A percentile compares a stretch with the other conserved stretches of the same genome.
Conservation (phyloP, 2,329 filamentous ascomycete species). For the Truncatella angustata region DNA sequence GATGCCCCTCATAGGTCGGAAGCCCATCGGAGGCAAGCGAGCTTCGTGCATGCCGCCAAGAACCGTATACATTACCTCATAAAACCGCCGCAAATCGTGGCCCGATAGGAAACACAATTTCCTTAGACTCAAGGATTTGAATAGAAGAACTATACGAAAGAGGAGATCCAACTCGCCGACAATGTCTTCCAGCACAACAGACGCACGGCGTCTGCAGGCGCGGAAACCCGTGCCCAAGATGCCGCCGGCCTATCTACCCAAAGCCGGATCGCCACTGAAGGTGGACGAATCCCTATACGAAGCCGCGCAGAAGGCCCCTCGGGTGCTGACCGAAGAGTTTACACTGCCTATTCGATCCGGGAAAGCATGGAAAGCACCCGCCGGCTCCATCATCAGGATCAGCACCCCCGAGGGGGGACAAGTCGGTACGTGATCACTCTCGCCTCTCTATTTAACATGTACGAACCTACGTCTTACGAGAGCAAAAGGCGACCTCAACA, state of each 20-base stretch:
- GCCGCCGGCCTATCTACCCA: conserved; percentile 47
- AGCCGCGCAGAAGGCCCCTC: conserved; percentile 51
- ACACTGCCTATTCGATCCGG: conserved; percentile 72
- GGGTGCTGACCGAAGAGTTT: conserved; percentile 48
- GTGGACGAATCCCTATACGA: conserved; percentile 54
- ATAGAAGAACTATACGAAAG: too few species aligned
- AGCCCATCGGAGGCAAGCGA: too few species aligned
- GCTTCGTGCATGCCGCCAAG: too few species aligned
- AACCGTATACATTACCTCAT: too few species aligned
- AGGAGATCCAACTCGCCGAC: too few species aligned
- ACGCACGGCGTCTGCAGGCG: conserved; percentile 35
- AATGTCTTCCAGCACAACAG: not conserved
- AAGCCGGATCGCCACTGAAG: conserved; percentile 39
- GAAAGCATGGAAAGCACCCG: conserved; percentile 67
- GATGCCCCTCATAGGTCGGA: too few species aligned
- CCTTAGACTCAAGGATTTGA: too few species aligned
- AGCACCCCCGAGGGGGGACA: conserved; percentile 76
- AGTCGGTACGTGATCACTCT: conserved; percentile 47
- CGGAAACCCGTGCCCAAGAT: conserved; percentile 45
- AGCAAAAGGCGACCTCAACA: conserved; percentile 70
- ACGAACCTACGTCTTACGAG: too few species aligned
- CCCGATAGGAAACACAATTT: too few species aligned
- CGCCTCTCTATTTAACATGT: too few species aligned
- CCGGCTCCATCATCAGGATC: conserved; percentile 68
- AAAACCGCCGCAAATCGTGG: too few species aligned